These are phyloP conservation scores for Isoetes taiwanensis DNA, from an alignment of 75 land plant species.

Conservation along the genomic window DNA sequence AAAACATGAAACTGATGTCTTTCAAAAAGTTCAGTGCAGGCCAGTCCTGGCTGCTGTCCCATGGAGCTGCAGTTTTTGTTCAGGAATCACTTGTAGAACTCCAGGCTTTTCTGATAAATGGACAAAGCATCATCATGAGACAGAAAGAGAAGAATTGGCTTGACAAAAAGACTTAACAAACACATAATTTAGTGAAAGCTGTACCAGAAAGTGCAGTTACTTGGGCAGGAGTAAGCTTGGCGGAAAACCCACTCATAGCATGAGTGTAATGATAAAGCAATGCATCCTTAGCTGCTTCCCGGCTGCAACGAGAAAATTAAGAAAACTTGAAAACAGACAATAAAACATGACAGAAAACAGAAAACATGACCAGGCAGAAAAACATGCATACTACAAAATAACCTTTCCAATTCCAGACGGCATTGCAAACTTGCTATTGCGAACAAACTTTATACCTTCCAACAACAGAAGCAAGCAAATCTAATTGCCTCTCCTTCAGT, in stretches of 20 bases:
- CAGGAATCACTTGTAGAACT: constrained; percentile 42
- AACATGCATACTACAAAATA: no score
- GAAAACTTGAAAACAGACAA: not conserved
- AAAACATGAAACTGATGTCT: no score
- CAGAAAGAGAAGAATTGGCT: not conserved
- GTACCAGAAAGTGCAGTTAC: constrained; percentile 38
- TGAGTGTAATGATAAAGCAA: constrained; percentile 54
- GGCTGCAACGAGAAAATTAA: constrained; percentile 20
- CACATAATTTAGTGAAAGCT: not conserved
- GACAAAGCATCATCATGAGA: not conserved
- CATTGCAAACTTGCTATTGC: no score
- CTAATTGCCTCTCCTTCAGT: no score
- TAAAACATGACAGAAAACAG: no score
- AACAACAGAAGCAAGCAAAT: no score
- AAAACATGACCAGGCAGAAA: no score
- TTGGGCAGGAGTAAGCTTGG: constrained; percentile 70
- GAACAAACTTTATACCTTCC: no score
- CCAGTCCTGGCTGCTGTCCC: no score
- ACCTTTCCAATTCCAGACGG: no score
- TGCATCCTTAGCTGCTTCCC: constrained; percentile 59
- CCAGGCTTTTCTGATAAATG: constrained; percentile 34
- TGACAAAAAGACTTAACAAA: not conserved
- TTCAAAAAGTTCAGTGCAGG: no score
- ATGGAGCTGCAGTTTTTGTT: no score
- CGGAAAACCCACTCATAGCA: constrained; percentile 67